phyloP scores from a whole-genome alignment of 768 basidiomycete genomes.

The Lentinula raphanica region DNA sequence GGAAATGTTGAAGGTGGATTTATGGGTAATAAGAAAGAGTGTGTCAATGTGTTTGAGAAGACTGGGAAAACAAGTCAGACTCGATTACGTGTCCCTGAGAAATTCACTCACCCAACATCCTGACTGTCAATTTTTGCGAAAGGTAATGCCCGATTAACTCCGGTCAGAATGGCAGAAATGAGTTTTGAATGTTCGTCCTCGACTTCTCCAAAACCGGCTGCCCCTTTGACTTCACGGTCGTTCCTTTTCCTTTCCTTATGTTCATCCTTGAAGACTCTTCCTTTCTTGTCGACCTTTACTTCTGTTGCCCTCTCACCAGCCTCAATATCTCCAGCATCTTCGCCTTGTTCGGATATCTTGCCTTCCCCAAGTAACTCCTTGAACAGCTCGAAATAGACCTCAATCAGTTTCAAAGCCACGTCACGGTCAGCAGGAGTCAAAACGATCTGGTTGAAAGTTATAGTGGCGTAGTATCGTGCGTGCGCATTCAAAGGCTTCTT shows the following conservation, averaged over 20 bases:
- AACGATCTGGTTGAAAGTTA: constrained; percentile 93
- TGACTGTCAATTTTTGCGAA: constrained; percentile 79
- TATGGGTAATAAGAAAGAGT: constrained; percentile 91
- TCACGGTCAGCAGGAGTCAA: constrained; percentile 60
- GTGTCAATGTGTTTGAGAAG: constrained; percentile 87
- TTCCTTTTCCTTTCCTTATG: constrained; percentile 28
- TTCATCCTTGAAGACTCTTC: constrained; percentile 24
- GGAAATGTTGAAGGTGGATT: constrained; percentile 94
- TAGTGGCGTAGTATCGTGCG: constrained; percentile 85
- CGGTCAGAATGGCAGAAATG: constrained; percentile 86
- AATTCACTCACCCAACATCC: constrained; percentile 49
- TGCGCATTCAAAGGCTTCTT: constrained; percentile 56
- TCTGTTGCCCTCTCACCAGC: constrained; percentile 28
- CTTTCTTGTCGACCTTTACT: constrained; percentile 22
- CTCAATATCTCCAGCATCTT: constrained; percentile 25
- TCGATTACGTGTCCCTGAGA: neutral
- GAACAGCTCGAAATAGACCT: constrained; percentile 94
- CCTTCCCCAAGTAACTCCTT: constrained; percentile 75
- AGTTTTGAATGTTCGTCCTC: constrained; percentile 79
- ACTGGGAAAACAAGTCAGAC: constrained; percentile 29
- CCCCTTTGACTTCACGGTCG: constrained; percentile 42
- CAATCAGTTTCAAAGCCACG: constrained; percentile 74
- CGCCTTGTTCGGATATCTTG: constrained; percentile 20
- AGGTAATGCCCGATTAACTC: constrained; percentile 91
- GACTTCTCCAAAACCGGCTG: constrained; percentile 66